Base-by-base conservation (phyloP, 2,329 filamentous ascomycete genomes). In the Aspergillus piperis region DNA sequence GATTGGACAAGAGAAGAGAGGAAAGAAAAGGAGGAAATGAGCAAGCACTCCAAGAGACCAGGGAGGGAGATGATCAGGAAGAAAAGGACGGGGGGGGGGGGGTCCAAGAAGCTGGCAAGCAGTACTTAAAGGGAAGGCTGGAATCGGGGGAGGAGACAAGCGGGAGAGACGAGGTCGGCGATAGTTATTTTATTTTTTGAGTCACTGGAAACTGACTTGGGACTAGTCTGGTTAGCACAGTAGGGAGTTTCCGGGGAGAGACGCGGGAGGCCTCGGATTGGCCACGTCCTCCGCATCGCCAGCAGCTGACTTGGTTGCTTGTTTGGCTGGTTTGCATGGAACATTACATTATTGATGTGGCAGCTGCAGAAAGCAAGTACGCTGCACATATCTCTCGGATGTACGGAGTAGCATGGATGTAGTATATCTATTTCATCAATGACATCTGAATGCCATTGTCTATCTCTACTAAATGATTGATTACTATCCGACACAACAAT, bases 231-330 rank as follows among this genome's bases (percentile, higher is more conserved):
- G 32, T 36, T 36, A 36, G 32, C 11, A 11, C 11, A 5, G 32
- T 62, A 65, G 64, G 57, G 60, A 63, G 58, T 63, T 62, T 65
- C 62, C 62, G 64, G 62, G 65, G 62, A 60, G 55, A 48, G 36
- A 58, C 48, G 51, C 47, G 41, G 38, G 32, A 51, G 53, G 27
- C 19, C 38, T 58, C 56, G 59, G 59, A 61, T 61, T 61, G 59
- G 59, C 51, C 55, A 30, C 44, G 23, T 19, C 51, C 62, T 64
- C 62, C 62, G 54, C 62, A 64, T 53, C 10, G 32, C 32, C 51
- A 30, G 51, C 47, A 54, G 39, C 53, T 39, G 41, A 32, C 36
- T 25, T 42, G 25, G 17, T 19, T 27, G 47, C 47, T 27, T 32
- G 13, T 30, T 30, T 50, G n/a, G n/a, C 25, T 30, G 47, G 25